phyloP scores from a whole-genome alignment of 2,329 filamentous ascomycete genomes.

The Fusarium scirpi region DNA sequence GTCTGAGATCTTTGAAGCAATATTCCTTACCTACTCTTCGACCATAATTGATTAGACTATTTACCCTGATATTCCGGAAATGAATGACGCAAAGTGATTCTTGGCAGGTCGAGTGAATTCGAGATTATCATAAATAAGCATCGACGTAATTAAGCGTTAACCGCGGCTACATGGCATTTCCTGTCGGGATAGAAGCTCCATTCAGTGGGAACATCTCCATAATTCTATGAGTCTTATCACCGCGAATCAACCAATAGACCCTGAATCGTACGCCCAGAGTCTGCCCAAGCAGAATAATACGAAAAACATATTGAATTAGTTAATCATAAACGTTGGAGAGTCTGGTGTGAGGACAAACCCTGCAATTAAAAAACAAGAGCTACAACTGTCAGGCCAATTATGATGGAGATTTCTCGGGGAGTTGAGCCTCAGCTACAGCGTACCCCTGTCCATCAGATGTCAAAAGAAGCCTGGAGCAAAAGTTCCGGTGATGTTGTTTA shows the following conservation, averaged over 20 bases:
- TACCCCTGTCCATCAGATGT: conserved; percentile 19
- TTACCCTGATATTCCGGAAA: not conserved
- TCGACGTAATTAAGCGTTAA: conserved; percentile 6
- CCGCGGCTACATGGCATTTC: conserved; percentile 2
- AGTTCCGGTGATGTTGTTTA: conserved; percentile 14
- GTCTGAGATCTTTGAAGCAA: too few relatives aligned
- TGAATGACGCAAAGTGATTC: not conserved
- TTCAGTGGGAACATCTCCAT: conserved; percentile 19
- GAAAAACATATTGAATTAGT: not conserved
- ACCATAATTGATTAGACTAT: not conserved
- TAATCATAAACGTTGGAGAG: too few relatives aligned
- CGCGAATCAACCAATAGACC: not conserved
- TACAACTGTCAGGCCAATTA: conserved; percentile 4
- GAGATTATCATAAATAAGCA: not conserved
- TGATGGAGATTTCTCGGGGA: conserved; percentile 9
- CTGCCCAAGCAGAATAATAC: not conserved
- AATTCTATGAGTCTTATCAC: not conserved
- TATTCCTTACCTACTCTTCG: too few relatives aligned
- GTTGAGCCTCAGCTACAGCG: conserved; percentile 24
- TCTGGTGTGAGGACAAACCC: conserved; percentile 6
- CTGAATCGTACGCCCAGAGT: not conserved
- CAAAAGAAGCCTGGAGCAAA: conserved; percentile 19
- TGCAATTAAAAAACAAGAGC: not conserved
- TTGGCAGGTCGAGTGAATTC: not conserved
- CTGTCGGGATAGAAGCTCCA: conserved; percentile 1